A percentile compares a stretch with the other conserved stretches of the same genome.
phyloP scores from a whole-genome alignment of 1,284 basidiomycete species.

The Microbotryum scabiosae region DNA sequence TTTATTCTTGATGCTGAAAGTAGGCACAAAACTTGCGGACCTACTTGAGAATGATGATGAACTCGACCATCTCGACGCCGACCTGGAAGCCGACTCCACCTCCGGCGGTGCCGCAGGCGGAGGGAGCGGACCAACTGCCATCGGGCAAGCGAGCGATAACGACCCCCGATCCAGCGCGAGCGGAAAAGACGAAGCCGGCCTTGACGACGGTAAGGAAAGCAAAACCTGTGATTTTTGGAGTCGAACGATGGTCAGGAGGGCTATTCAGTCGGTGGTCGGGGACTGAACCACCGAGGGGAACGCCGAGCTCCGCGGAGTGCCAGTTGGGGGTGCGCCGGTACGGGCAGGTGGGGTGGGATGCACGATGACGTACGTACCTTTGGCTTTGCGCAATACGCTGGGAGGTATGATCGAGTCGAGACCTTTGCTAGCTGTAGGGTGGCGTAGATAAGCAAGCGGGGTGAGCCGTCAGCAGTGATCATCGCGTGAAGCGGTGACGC shows the following conservation, averaged over 20 bases:
- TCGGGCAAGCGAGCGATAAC: slow-evolving; percentile 80
- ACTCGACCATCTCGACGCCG: slow-evolving; percentile 63
- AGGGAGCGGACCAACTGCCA: slow-evolving; percentile 91
- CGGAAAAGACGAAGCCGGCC: slow-evolving; percentile 51
- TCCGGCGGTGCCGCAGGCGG: slow-evolving; percentile 82
- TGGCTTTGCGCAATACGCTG: slow-evolving; percentile 58
- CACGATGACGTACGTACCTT: slow-evolving; percentile 39
- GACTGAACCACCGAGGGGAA: neutral
- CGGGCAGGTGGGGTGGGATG: neutral
- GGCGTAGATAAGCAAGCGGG: neutral
- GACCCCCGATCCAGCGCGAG: slow-evolving; percentile 73
- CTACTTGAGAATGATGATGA: slow-evolving; percentile 81
- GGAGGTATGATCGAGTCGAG: slow-evolving; percentile 42
- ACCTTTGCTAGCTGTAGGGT: slow-evolving; percentile 14
- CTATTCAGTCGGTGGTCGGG: neutral
- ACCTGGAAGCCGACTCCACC: slow-evolving; percentile 69
- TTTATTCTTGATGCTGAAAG: no score
- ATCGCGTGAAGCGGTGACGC: slow-evolving; percentile 20
- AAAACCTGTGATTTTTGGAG: slow-evolving; percentile 19
- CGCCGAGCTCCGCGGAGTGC: neutral
- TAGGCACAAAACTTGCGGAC: slow-evolving; percentile 39
- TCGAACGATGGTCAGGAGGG: slow-evolving; percentile 3
- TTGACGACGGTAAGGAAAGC: slow-evolving; percentile 36
- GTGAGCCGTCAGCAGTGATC: slow-evolving; percentile 28
- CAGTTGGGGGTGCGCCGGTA: neutral